phyloP scores from a whole-genome alignment of 306 rosid species.

The Sicyos baderoa region DNA sequence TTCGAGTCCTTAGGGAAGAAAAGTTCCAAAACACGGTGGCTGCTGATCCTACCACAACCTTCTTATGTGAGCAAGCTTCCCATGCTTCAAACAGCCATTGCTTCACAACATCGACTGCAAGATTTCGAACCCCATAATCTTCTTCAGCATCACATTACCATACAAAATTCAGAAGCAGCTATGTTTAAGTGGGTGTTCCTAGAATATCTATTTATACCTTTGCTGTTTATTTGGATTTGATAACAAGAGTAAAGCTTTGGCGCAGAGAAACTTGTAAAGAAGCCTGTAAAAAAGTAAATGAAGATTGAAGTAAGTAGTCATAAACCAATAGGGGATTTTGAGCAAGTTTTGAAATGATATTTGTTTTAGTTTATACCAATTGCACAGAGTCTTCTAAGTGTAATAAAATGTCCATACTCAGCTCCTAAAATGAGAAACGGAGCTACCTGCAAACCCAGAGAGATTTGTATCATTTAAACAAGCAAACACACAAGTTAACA shows the following conservation, averaged over 20 bases:
- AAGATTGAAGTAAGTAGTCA: not conserved
- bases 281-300: conserved; percentile 39
- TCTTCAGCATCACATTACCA: conserved; percentile 10
- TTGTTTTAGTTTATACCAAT: conserved; percentile 41
- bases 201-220: conserved; percentile 36
- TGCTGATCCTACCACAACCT: conserved; percentile 43
- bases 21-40: conserved; percentile 70
- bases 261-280: conserved; percentile 57
- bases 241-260: conserved; percentile 76
- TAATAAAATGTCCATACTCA: conserved; percentile 70
- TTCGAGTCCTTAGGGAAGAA: conserved; percentile 53
- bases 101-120: conserved; percentile 46
- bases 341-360: not conserved
- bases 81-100: conserved; percentile 52
- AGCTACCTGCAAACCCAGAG: conserved; percentile 42
- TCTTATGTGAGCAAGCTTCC: conserved; percentile 76
- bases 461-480: conserved; percentile 7
- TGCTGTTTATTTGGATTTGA: conserved; percentile 45
- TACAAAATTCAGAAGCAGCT: conserved; percentile 2
- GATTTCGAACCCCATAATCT: conserved; percentile 7
- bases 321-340: not conserved
- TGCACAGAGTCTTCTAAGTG: conserved; percentile 66
- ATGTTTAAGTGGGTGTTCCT: not conserved
- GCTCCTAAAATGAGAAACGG: conserved; percentile 80
- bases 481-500: not conserved